Percentiles rank a stretch among this genome's conserved stretches.
phyloP scores from a whole-genome alignment of 140 eudicot species.

The Flaveria floridana region DNA sequence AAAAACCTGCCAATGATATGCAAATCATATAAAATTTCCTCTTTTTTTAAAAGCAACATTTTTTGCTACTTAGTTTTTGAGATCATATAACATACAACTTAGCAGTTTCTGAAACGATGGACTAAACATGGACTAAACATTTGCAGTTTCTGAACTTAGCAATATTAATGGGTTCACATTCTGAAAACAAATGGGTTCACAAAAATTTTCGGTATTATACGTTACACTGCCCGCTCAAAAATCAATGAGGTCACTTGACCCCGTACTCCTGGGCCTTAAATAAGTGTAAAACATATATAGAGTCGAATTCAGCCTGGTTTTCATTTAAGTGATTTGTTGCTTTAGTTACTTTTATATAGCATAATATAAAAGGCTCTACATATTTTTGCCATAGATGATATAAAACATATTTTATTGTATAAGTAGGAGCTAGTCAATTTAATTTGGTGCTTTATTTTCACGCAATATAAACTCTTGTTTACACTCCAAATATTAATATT shows the following conservation, averaged over 20 bases:
- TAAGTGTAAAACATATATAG: not conserved
- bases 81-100: not conserved
- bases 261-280: not conserved
- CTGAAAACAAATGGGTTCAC: slow-evolving; percentile 8
- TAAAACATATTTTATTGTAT: not conserved
- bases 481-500: slow-evolving; percentile 28
- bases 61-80: too few relatives aligned
- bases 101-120: too few relatives aligned
- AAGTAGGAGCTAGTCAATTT: slow-evolving; percentile 14
- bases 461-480: slow-evolving; percentile 22
- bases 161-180: too few relatives aligned
- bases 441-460: slow-evolving; percentile 22
- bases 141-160: too few relatives aligned
- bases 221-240: too few relatives aligned
- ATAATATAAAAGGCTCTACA: not conserved
- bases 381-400: not conserved
- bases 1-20: slow-evolving; percentile 45
- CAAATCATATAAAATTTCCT: not conserved
- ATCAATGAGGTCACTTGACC: too few relatives aligned
- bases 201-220: too few relatives aligned
- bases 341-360: not conserved
- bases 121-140: too few relatives aligned
- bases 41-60: too few relatives aligned
- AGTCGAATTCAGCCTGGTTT: not conserved
- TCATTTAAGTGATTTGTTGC: not conserved